Evolutionary conservation across 257 asterid genomes (phyloP), one percentile per base, ranked within the genome.

Genomic region (Ballota nigra): DNA sequence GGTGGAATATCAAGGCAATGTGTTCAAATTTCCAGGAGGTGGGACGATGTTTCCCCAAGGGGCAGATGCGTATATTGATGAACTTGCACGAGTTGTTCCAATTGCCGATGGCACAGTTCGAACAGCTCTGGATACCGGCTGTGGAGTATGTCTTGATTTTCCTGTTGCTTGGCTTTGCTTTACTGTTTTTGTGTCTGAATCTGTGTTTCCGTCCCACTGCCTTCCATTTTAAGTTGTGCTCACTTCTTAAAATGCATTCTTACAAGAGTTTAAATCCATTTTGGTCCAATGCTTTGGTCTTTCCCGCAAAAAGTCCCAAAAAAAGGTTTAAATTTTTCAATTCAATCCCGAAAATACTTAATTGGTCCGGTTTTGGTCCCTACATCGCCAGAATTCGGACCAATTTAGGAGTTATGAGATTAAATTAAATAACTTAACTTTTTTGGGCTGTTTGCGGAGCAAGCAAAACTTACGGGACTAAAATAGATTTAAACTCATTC

Each of bases 11-110:
- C 87, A 87, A 83, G 97, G 97, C 18, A 85, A 88, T 43, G 92
- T 88, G 34, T 88, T 92, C 79, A 92, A 87, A 69, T 92, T 92
- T 77, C 98, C 98, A 1, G 98, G 98, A 74, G 98, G 98, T 26
- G 98, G 98, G 79, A 92, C 98, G 0, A 90, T 90, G 98, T 92
- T 92, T 73, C 98, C 98, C 66, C 88, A 85, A 45, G 98, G 98
- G 65, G 98, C 98, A 5, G 93, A 92, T 77, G 91, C 92, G 1
- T 92, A 92, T 70, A 90, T 92, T 4, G 86, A 90, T 61, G 95
- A 92, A 75, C 96, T 92, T 70, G 98, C 92, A 26, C 72, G 77
- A 0, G 91, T 88, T 56, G 79, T 92, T 72, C 97, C 97, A 4
- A 81, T 92, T 33, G 75, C 71, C 12, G 81, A 87, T 78, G 98